Evolutionary conservation across 2,329 filamentous ascomycete genomes (phyloP).

Genomic region (Phaeosphaeriaceae sp.): DNA sequence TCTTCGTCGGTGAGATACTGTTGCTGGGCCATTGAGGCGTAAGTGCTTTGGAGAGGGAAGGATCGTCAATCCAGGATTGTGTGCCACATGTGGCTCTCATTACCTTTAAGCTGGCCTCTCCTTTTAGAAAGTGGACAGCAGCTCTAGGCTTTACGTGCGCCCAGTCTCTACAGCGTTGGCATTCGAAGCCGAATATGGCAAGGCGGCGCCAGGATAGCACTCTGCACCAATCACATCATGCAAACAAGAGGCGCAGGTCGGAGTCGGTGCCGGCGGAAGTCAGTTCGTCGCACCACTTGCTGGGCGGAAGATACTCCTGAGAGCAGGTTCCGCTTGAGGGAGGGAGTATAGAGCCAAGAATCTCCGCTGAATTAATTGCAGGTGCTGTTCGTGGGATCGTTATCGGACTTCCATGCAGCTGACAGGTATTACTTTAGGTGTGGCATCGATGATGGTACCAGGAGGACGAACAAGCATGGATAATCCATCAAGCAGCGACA

Average conservation of each 20-base stretch:
- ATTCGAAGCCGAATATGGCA: conserved; percentile 9
- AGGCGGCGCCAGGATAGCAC: conserved; percentile 13
- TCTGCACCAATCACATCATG: conserved; percentile 24
- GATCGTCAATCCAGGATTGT: not conserved
- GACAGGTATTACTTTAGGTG: no score
- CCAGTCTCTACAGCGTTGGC: conserved; percentile 25
- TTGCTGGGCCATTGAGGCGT: conserved; percentile 30
- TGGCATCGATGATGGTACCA: no score
- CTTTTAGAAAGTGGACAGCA: conserved; percentile 9
- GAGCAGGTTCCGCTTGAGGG: not conserved
- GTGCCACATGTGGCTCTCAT: conserved; percentile 22
- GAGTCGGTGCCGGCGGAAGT: conserved; percentile 21
- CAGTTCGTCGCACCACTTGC: conserved; percentile 9
- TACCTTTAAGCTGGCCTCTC: conserved; percentile 11
- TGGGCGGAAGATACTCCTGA: conserved; percentile 19
- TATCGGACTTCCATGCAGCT: not conserved
- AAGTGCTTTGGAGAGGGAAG: not conserved
- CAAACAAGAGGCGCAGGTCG: conserved; percentile 35
- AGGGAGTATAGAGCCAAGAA: conserved; percentile 13
- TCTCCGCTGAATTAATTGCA: conserved; percentile 1
- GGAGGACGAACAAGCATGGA: no score
- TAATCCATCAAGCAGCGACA: not conserved
- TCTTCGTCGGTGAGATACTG: conserved; percentile 54
- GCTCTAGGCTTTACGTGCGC: conserved; percentile 35
- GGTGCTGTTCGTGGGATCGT: not conserved